Conservation (phyloP, 805 yeast genomes). For the Yarrowia divulgata region DNA sequence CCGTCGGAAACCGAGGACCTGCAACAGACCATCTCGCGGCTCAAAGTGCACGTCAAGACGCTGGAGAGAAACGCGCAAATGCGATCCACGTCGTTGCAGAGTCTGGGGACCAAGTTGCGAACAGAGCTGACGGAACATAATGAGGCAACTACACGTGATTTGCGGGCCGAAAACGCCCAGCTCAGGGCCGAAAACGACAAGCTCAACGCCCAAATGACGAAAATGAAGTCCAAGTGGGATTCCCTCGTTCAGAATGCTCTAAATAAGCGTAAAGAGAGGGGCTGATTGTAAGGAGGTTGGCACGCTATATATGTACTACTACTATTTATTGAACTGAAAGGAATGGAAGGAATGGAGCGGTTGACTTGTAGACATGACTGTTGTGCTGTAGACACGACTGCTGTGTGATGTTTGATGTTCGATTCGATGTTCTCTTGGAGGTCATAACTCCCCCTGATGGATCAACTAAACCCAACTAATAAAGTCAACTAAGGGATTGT, state of each 20-base stretch:
- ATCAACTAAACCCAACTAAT: no score
- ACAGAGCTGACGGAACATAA: conserved; percentile 6
- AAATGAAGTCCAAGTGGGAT: conserved; percentile 69
- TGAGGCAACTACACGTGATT: not conserved
- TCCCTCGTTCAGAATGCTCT: conserved; percentile 69
- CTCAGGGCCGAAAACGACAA: conserved; percentile 55
- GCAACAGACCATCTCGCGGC: conserved; percentile 3
- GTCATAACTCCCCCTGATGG: no score
- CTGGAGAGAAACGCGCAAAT: conserved; percentile 36
- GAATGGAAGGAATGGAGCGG: no score
- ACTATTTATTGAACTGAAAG: no score
- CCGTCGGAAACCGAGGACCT: not conserved
- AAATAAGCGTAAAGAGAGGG: conserved; percentile 45
- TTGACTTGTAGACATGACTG: no score
- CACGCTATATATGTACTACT: not conserved
- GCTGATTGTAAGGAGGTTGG: no score
- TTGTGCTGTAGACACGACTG: no score
- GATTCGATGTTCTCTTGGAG: no score
- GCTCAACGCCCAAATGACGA: conserved; percentile 59
- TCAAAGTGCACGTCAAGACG: conserved; percentile 27
- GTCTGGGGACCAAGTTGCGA: not conserved
- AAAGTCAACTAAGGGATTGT: no score
- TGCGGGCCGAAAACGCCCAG: conserved; percentile 49
- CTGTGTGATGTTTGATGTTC: no score
- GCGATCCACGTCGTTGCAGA: conserved; percentile 30